Conservation (phyloP, 805 yeast species). For the Clavispora fructus region DNA sequence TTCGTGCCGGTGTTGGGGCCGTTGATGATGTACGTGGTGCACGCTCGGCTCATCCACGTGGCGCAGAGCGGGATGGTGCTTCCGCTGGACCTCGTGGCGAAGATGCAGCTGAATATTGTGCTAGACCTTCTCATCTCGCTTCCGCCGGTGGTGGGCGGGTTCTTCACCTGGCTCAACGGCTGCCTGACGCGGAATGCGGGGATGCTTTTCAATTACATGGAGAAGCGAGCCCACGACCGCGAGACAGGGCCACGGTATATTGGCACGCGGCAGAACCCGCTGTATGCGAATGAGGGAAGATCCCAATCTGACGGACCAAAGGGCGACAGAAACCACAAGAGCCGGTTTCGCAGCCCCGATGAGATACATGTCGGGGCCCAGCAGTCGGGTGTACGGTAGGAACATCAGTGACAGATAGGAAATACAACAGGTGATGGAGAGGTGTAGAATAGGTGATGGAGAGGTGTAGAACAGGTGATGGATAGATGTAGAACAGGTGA, state of each 20-base stretch:
- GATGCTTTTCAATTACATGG: constrained; percentile 45
- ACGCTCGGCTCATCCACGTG: constrained; percentile 56
- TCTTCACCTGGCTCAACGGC: constrained; percentile 75
- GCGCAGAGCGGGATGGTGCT: constrained; percentile 55
- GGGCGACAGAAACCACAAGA: too few species aligned
- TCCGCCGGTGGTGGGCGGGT: constrained; percentile 75
- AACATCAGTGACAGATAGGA: not conserved
- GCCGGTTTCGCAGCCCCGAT: too few species aligned
- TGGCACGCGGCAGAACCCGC: constrained; percentile 3
- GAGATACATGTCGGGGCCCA: constrained; percentile 1
- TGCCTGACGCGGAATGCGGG: constrained; percentile 91
- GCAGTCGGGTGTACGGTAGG: constrained; percentile 3
- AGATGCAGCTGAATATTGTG: constrained; percentile 70
- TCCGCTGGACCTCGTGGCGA: constrained; percentile 56
- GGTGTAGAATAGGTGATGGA: too few species aligned
- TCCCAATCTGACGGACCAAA: too few species aligned
- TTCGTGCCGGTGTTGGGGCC: constrained; percentile 83
- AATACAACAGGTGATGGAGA: not conserved
- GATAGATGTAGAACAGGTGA: too few species aligned
- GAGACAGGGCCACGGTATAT: constrained; percentile 6
- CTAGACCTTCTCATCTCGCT: constrained; percentile 71
- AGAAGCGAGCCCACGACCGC: constrained; percentile 1
- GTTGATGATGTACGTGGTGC: constrained; percentile 69
- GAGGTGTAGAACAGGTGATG: too few species aligned
- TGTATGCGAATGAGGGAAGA: not conserved